These are phyloP conservation scores for Wickerhamiella sorbophila DNA, from an alignment of 805 yeast species.

Conservation along the genomic window DNA sequence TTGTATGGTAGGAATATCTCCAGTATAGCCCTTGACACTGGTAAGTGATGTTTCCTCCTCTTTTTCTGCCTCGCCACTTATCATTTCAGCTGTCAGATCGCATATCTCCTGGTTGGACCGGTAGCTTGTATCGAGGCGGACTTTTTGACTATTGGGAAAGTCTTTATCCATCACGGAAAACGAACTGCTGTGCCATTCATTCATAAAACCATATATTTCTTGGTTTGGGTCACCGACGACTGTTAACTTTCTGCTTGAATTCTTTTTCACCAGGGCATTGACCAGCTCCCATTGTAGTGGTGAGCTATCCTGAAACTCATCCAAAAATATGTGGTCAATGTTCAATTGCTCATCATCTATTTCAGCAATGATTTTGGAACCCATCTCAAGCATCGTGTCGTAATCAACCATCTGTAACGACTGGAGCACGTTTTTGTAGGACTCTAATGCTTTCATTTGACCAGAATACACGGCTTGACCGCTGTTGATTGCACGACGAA, in stretches of 20 bases:
- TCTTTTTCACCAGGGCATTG: neutral
- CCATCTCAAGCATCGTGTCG: constrained; percentile 59
- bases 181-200: constrained; percentile 6
- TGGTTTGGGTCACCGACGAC: constrained; percentile 17
- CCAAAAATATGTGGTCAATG: constrained; percentile 64
- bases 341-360: constrained; percentile 12
- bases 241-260: constrained; percentile 3
- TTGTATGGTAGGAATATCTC: neutral
- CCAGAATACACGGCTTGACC: neutral
- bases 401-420: constrained; percentile 47
- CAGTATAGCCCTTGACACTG: neutral
- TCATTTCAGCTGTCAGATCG: constrained; percentile 5
- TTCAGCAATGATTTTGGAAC: constrained; percentile 21
- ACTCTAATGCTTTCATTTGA: constrained; percentile 24
- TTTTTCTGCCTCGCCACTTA: too few species aligned
- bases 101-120: constrained; percentile 11
- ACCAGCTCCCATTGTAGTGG: constrained; percentile 11
- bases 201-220: constrained; percentile 12
- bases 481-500: neutral
- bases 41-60: neutral
- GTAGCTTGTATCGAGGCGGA: constrained; percentile 7
- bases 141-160: constrained; percentile 3
- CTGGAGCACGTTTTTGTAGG: constrained; percentile 38
- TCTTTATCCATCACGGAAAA: constrained; percentile 8
- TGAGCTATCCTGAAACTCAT: constrained; percentile 76